phyloP scores from a whole-genome alignment of 2,329 filamentous ascomycete genomes.

The Seiridium unicorne region DNA sequence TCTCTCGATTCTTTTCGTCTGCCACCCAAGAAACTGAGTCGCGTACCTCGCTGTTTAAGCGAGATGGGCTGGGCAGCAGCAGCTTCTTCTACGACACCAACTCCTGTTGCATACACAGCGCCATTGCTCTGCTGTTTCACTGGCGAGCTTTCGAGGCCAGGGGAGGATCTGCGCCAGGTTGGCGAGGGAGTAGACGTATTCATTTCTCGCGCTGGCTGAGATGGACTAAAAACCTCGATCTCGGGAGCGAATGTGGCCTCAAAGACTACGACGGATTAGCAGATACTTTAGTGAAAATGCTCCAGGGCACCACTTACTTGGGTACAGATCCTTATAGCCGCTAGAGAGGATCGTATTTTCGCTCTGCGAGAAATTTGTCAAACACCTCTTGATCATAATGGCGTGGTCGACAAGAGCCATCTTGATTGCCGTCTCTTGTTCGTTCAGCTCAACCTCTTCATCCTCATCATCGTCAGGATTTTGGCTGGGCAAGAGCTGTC shows the following conservation, averaged over 20 bases:
- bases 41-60: constrained; percentile 48
- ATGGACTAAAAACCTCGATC: constrained; percentile 59
- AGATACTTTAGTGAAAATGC: constrained; percentile 9
- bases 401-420: constrained; percentile 88
- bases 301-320: constrained; percentile 50
- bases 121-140: constrained; percentile 16
- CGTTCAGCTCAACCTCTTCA: constrained; percentile 46
- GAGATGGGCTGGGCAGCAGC: constrained; percentile 50
- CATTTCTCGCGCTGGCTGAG: constrained; percentile 39
- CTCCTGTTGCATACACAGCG: constrained; percentile 20
- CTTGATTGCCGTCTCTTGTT: constrained; percentile 75
- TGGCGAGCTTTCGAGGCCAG: constrained; percentile 24
- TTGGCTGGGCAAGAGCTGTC: constrained; percentile 64
- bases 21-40: constrained; percentile 57
- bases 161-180: constrained; percentile 32
- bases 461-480: constrained; percentile 39
- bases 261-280: constrained; percentile 46
- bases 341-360: constrained; percentile 56
- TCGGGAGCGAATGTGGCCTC: constrained; percentile 64
- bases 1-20: constrained; percentile 43
- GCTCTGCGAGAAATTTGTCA: constrained; percentile 67
- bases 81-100: constrained; percentile 44
- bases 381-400: constrained; percentile 79
- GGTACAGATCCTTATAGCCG: constrained; percentile 58
- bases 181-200: constrained; percentile 40